Evolutionary conservation across 2,329 filamentous ascomycete species (phyloP), one percentile per base, ranked within the genome.

Genomic region (Neoscytalidium dimidiatum): DNA sequence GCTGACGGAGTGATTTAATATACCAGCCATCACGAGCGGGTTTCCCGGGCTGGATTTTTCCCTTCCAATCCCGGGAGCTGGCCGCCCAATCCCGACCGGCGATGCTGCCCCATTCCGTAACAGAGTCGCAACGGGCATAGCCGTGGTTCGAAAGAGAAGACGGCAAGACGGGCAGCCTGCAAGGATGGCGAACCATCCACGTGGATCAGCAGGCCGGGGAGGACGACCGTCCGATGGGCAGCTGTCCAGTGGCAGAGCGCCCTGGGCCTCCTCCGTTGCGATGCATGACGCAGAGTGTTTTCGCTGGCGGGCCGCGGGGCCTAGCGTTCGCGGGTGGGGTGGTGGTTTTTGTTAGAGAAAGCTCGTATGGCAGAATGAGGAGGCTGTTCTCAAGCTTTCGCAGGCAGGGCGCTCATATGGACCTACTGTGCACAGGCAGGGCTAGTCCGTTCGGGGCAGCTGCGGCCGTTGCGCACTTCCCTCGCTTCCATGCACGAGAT

Each of bases 401-500:
- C 28, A 17, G 19, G 8, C 28, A 28, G 33, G 14, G 21, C 53
- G 38, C 33, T 41, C 38, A 13, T 17, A 41, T 41, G 38, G 38
- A n/a, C 33, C 6, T 23, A 21, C 33, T 57, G 52, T 57, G 52
- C 33, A n/a, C 52, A 57, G 33, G 33, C 19, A 13, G n/a, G 38
- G 28, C 56, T 60, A 60, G 41, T 41, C 56, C 56, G 56, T 3
- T 60, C 26, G 41, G 26, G 56, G 56, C 38, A 60, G 43, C 56
- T 60, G 56, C 56, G 56, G 56, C 56, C 56, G 56, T 60, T 60
- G 38, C 28, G 56, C 41, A 9, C 28, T 17, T 13, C 21, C 7
- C 56, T 60, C 56, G 56, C 56, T 60, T 60, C 56, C 56, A 60
- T 60, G 56, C 56, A 48, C 56, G 56, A 60, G 56, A 60, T 60